Evolutionary conservation across 169 alveolate species (phyloP), one percentile per base, ranked within the genome.

Genomic region (Cryptosporidium muris): DNA sequence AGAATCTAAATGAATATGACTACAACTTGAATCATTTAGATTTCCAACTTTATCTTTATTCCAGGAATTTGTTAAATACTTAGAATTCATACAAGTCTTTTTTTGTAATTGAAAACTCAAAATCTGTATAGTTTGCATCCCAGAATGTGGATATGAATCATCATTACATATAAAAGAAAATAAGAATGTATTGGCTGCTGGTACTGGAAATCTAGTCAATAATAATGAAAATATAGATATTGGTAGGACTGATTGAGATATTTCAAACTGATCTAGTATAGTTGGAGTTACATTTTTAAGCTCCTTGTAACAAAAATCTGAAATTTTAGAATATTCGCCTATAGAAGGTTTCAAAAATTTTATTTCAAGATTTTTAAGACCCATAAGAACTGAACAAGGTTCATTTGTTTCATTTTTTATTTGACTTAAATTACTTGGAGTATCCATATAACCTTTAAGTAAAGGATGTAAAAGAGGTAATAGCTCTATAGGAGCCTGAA

Each of bases 121-220:
- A 12, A 74, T 54, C 36, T 74, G 85, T n/a, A 74, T 62, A 6
- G 85, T 74, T 25, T 74, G 85, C 51, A 58, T 63, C 2, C 85
- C 85, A 25, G 85, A 58, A 74, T 74, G 54, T 16, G 85, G 85
- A 36, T 58, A 37, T n/a, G 42, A 48, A 43, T 74, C 85, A 60
- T 74, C 85, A 47, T 74, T 74, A 62, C 85, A 74, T 25, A 74
- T 74, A 9, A 74, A 52, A 25, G 85, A 74, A 60, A 74, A 74
- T 37, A 64, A 11, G 37, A 74, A 74, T 58, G 68, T 74, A 12
- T 51, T 54, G 7, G 85, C 85, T 25, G 85, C 85, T 6, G 85
- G 85, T 16, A 74, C 85, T 47, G 85, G 85, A 40, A 74, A 74
- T 4, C 85, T 45, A 43, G 85, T 74, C 16, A 74, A 42, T 74